Evolutionary conservation across 2,329 filamentous ascomycete species (phyloP).

Genomic region (Alternaria angustiovoidea): DNA sequence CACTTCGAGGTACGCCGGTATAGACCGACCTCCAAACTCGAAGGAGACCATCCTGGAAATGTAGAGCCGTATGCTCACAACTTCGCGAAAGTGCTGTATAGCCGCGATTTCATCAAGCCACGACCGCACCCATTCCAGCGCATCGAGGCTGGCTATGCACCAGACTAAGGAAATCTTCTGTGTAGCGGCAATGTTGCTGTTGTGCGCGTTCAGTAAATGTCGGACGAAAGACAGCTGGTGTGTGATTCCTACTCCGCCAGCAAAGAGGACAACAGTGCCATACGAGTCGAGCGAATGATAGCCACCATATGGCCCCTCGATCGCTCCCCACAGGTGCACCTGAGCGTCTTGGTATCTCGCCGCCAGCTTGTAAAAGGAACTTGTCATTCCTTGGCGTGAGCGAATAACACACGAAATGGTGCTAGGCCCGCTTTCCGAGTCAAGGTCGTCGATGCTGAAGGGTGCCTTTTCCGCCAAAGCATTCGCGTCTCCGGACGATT

Average conservation of each 20-base stretch:
- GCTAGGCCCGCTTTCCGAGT: conserved; percentile 54
- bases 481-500: conserved; percentile 56
- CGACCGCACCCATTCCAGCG: conserved; percentile 86
- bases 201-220: conserved; percentile 62
- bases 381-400: conserved; percentile 84
- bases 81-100: conserved; percentile 77
- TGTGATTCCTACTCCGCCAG: conserved; percentile 90
- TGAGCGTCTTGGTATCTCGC: conserved; percentile 56
- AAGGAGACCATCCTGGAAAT: conserved; percentile 83
- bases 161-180: conserved; percentile 82
- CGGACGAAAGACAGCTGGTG: conserved; percentile 88
- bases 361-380: conserved; percentile 75
- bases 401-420: conserved; percentile 75
- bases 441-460: conserved; percentile 50
- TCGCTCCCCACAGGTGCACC: conserved; percentile 71
- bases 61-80: conserved; percentile 86
- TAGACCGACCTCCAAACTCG: conserved; percentile 68
- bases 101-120: conserved; percentile 84
- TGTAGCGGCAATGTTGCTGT: conserved; percentile 75
- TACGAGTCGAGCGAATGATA: conserved; percentile 82
- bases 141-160: conserved; percentile 84
- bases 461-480: conserved; percentile 14
- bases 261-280: conserved; percentile 85
- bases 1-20: conserved; percentile 72
- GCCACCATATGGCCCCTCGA: conserved; percentile 86